phyloP scores from a whole-genome alignment of 106 monocot species.

The Apostasia shenzhenica region DNA sequence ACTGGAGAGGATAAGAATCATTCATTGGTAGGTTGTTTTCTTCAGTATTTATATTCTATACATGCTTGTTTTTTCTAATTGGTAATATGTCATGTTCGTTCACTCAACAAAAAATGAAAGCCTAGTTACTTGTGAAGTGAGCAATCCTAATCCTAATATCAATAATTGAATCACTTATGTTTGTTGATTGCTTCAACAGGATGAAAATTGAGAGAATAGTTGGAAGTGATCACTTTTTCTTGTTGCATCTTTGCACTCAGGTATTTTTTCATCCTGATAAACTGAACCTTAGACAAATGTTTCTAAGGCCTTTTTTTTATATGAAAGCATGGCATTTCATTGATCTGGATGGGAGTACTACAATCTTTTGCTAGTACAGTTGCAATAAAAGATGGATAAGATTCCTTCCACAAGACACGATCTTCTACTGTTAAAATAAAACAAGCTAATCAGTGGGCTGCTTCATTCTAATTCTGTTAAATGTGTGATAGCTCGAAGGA shows the following conservation, averaged over 20 bases:
- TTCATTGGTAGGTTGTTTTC: conserved; percentile 67
- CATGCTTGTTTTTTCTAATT: neutral
- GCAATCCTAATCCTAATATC: neutral
- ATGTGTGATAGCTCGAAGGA: too few species aligned
- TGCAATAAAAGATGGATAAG: too few species aligned
- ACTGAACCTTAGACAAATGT: too few species aligned
- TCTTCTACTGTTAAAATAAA: too few species aligned
- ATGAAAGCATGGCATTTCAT: too few species aligned
- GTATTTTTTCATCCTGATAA: conserved; percentile 12
- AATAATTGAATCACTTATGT: neutral
- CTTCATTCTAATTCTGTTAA: too few species aligned
- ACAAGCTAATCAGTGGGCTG: too few species aligned
- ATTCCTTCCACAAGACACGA: too few species aligned
- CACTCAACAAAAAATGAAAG: neutral
- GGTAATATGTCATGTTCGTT: neutral
- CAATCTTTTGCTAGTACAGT: too few species aligned
- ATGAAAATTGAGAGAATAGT: conserved; percentile 69
- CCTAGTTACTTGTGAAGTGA: neutral
- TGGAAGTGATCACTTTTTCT: conserved; percentile 60
- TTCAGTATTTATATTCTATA: neutral
- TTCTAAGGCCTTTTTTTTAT: too few species aligned
- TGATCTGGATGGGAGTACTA: too few species aligned
- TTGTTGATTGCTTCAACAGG: conserved; percentile 32
- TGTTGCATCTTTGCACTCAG: conserved; percentile 95
- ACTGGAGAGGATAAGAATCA: conserved; percentile 67